Base-by-base conservation (phyloP, 306 rosid genomes). In the Albizia julibrissin region DNA sequence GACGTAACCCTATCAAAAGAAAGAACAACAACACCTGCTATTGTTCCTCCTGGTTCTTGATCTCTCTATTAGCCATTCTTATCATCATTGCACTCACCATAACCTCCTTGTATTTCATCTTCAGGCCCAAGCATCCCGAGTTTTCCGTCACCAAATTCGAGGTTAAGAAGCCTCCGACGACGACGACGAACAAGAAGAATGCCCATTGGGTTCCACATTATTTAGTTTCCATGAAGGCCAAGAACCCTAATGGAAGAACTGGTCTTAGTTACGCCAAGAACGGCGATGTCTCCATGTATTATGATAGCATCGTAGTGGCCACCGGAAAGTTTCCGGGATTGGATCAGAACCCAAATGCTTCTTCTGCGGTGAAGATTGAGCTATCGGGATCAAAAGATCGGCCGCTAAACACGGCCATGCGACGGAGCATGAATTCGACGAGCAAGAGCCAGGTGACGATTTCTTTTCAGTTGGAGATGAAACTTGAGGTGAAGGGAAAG, bases 401-500 rank as follows among this genome's bases (percentile, higher is more conserved):
- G 40, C 16, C 79, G 6, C 47, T 87, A 80, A 72, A 83, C 19
- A 14, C 1, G 0, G 34, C 78, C 24, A 69, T 83, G 34, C 10
- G 76, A 33, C 65, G 79, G 69, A 83, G 83, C 66, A 44, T 81
- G 70, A 54, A 80, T 1, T 47, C 39, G 27, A 68, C 24, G 22
- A 68, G 69, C 5, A 83, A 80, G 26, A 29, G 81, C 1, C 58
- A 85, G 16, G 13, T 26, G 47, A 61, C 33, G 1, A 22, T 84
- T 11, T 24, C 81, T 1, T 39, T 82, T 39, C 66, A 61, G 75
- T 67, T 90, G 78, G 67, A 74, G 16, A 68, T 75, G 77, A 61
- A 86, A 10, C 27, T 86, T 54, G 52, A 68, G 15, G 79, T 86
- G 39, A 86, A 56, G 76, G 72, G 83, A 29, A 74, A 21, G 21